Base-by-base conservation (phyloP, 2,329 filamentous ascomycete species). In the Monosporascus sp. region DNA sequence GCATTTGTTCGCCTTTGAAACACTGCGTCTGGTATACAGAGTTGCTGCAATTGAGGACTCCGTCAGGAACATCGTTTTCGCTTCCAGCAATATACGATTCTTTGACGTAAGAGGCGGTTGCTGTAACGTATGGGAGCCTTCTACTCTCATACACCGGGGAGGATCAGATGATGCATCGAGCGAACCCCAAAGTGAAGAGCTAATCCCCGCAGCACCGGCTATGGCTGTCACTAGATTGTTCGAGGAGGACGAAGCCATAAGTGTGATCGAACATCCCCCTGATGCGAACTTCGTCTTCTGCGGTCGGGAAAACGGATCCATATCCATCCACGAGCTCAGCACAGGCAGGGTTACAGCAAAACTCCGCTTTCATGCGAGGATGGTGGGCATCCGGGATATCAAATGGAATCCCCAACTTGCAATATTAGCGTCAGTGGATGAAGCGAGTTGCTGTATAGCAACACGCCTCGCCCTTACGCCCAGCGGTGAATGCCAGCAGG, bases 1-100 rank as follows among this genome's bases (percentile, higher is more conserved):
- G 26, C 59, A 63, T 31, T 45, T 66, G 27, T 65, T 60, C 47
- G 53, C 59, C 2, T 65, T 66, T 44, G 58, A 65, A 5, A 60
- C 62, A 7, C 49, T 63, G 7, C 55, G 55, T 8, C 54, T 53
- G 8, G 14, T 63, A 19, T 60, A 60, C 37, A 54, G 58, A 5
- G 35, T 54, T 22, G 38, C 31, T 40, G 26, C n/a, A 4, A 19
- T 19, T n/a, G 48, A 51, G 16, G 27, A 54, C 31, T 19, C 7
- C 35, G 57, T 63, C 22, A 26, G 50, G 27, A 58, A 54, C 24
- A 55, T 63, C 24, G 56, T 61, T 11, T 63, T 61, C 24, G 54
- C 60, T 11, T 54, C 59, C 37, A 57, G 53, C 49, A 55, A 41
- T 20, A 48, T 60, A n/a, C 52, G 59, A 7, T 52, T 61, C 37